Base-by-base conservation (phyloP, 257 asterid genomes). In the Solanum stenotomum region DNA sequence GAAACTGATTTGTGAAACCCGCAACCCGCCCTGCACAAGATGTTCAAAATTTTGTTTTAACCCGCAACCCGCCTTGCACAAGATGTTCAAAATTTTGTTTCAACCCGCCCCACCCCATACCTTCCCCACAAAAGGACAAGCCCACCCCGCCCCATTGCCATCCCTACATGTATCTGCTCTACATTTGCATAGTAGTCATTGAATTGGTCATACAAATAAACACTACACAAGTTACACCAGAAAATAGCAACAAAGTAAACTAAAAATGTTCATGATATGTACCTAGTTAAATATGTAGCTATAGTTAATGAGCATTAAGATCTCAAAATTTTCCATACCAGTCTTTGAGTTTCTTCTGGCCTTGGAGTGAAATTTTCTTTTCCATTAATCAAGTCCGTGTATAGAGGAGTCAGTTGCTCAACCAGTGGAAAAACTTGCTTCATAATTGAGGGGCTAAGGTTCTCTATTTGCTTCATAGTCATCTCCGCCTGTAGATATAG, bases 331-430 rank as follows among this genome's bases (percentile, higher is more conserved):
- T 34, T 33, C 65, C 78, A 85, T 95, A 96, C 99, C 96, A 96
- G 91, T 91, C 98, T 90, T 89, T 88, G 95, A 84, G 98, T 94
- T 91, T 96, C 98, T 93, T 95, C 99, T 49, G 99, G 99, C 89
- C 90, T 95, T 0, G 99, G 99, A 86, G 92, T 89, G 81, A 96
- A 96, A 15, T 94, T 91, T 90, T 95, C 98, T 92, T 98, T 95
- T 77, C 99, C 99, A 42, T 95, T 95, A 70, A 95, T 94, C 88
- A 96, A 92, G 91, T 96, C 99, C 98, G 92, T 93, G 90, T 96
- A 96, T 92, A 96, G 90, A 70, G 99, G 98, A 90, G 99, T 97
- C 86, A 96, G 96, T 90, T 96, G 99, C 93, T 96, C 99, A 88
- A 96, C 96, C 82, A 96, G 94, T 52, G 98, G 99, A 92, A 95